phyloP scores from a whole-genome alignment of 495 filamentous ascomycete genomes.

The Penicillium desertorum region DNA sequence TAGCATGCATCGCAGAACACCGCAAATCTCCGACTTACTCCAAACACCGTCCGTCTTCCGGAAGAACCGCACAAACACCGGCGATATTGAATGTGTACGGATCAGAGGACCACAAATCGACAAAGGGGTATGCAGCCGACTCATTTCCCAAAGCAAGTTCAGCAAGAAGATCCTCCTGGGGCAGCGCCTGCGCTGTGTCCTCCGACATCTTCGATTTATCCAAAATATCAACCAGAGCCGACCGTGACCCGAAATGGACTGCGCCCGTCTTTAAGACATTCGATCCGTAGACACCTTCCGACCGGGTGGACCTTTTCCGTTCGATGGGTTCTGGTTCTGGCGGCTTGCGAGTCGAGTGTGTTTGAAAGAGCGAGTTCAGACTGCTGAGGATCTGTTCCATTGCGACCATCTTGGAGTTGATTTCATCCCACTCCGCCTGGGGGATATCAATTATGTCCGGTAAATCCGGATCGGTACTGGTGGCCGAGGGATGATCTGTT shows the following conservation, averaged over 20 bases:
- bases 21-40: conserved; percentile 40
- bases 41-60: conserved; percentile 60
- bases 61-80: conserved; percentile 66
- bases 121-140: conserved; percentile 73
- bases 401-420: conserved; percentile 45
- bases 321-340: conserved; percentile 17
- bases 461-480: conserved; percentile 25
- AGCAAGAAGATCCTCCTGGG: conserved; percentile 75
- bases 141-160: conserved; percentile 81
- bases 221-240: conserved; percentile 53
- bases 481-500: conserved; percentile 15
- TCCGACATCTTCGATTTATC: conserved; percentile 40
- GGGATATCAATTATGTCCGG: conserved; percentile 41
- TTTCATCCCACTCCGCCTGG: conserved; percentile 47
- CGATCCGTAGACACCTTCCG: conserved; percentile 50
- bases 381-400: conserved; percentile 48
- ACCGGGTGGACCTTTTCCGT: conserved; percentile 23
- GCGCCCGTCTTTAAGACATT: conserved; percentile 47
- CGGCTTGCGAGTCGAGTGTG: conserved; percentile 31
- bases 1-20: not conserved
- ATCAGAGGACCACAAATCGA: conserved; percentile 61
- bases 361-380: conserved; percentile 37
- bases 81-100: conserved; percentile 70
- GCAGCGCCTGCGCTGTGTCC: conserved; percentile 52
- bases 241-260: conserved; percentile 57